phyloP scores from a whole-genome alignment of 2,329 filamentous ascomycete species.

The Colletotrichum simmondsii region DNA sequence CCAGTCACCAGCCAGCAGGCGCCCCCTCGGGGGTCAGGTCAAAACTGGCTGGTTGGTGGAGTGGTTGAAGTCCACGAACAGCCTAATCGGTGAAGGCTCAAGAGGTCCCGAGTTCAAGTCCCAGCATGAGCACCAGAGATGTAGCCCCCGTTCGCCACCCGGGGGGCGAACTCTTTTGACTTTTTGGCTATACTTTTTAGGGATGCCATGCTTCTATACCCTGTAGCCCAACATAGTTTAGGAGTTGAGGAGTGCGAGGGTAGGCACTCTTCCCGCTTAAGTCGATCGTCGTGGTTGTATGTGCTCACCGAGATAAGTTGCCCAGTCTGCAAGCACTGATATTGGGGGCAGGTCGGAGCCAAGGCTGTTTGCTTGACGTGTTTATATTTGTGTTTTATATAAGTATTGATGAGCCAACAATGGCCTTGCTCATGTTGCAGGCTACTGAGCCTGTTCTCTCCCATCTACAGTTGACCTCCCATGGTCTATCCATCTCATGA shows the following conservation, averaged over 20 bases:
- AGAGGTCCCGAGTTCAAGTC: too few species aligned
- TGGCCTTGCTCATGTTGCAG: conserved; percentile 3
- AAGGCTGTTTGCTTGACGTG: not conserved
- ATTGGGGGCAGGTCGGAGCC: not conserved
- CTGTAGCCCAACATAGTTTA: not conserved
- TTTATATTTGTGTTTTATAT: conserved; percentile 27
- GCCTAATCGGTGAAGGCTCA: too few species aligned
- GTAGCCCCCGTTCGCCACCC: too few species aligned
- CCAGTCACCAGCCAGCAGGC: too few species aligned
- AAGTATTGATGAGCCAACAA: conserved; percentile 9
- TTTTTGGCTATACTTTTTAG: too few species aligned
- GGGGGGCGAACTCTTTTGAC: too few species aligned
- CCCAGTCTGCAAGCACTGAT: not conserved
- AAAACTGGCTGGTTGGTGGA: too few species aligned
- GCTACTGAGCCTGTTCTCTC: conserved; percentile 5
- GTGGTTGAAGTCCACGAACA: too few species aligned
- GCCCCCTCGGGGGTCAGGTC: too few species aligned
- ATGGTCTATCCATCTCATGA: conserved; percentile 1
- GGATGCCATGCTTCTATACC: not conserved
- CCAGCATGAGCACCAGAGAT: too few species aligned
- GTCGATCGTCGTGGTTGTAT: not conserved
- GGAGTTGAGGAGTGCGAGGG: rapidly evolving
- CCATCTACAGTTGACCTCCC: conserved; percentile 20
- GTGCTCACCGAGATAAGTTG: not conserved
- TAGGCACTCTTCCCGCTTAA: not conserved